Percentiles rank a stretch among this genome's conserved stretches.
Conservation (phyloP, 352 stramenopile species). For the Thraustochytrium sp. region DNA sequence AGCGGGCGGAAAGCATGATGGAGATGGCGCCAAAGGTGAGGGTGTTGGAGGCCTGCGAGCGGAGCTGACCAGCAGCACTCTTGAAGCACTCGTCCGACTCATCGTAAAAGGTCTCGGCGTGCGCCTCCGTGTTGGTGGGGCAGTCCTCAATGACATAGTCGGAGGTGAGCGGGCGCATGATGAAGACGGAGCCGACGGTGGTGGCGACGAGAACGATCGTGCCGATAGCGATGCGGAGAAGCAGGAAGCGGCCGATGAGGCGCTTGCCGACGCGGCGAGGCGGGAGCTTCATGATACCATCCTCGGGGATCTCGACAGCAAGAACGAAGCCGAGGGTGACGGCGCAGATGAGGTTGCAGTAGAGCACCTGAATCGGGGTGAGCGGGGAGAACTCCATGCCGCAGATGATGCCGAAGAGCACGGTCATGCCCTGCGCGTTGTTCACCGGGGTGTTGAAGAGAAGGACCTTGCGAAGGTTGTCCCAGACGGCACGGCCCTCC, state of each 20-base stretch:
- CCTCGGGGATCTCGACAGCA: conserved; percentile 87
- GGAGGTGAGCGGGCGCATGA: not conserved
- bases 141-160: conserved; percentile 9
- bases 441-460: conserved; percentile 87
- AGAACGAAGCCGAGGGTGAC: conserved; percentile 86
- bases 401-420: conserved; percentile 80
- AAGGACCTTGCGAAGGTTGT: conserved; percentile 69
- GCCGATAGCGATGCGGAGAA: not conserved
- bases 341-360: conserved; percentile 48
- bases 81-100: not conserved
- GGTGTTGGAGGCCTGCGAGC: not conserved
- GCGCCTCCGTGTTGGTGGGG: not conserved
- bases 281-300: conserved; percentile 77
- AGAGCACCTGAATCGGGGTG: conserved; percentile 38
- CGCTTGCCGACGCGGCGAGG: not conserved
- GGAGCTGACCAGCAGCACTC: not conserved
- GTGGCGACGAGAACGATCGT: not conserved
- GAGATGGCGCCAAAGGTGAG: not conserved
- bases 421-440: conserved; percentile 80
- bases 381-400: conserved; percentile 57
- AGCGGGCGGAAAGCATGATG: not conserved
- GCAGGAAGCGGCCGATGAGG: not conserved
- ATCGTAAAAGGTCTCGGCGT: not conserved
- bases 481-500: conserved; percentile 31
- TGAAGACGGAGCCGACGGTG: not conserved